Base-by-base conservation (phyloP, 768 basidiomycete species). In the Leccinum boreale region DNA sequence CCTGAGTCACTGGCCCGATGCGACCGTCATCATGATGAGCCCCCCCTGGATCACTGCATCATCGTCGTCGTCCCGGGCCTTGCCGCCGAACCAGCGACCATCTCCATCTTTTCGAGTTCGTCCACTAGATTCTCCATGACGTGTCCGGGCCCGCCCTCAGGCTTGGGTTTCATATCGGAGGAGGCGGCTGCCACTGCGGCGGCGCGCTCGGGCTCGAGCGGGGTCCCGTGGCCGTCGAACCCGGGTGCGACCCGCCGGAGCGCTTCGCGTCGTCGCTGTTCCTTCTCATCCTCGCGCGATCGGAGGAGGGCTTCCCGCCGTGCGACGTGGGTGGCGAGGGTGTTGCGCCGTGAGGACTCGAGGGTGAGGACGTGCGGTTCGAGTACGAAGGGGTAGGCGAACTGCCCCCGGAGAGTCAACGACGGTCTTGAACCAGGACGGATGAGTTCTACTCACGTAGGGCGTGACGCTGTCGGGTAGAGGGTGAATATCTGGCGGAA, bases 341-440 rank as follows among this genome's bases (percentile, higher is more conserved):
- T 86, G 4, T 78, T 74, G 49, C 86, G 79, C 2, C 92, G 86
- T 0, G 90, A 80, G 0, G 89, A 84, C 67, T 90, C 90, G 42
- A 92, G 74, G 2, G 85, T 82, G 53, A 95, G 72, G 62, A 93
- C 78, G 69, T 96, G 94, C 0, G 86, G 83, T 67, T 98, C 96
- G 52, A 98, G 82, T 3, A 94, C 89, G 78, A 93, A 98, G 2
- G 96, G 95, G 67, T 98, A 98, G 45, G 91, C 96, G 66, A 98
- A 97, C 95, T 98, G 69, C 5, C 45, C 26, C 26, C 3, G 35
- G 54, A n/a, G 44, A 45, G 21, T 46, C 47, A 47, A 24, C 3
- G 14, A 52, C 29, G 10, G 49, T 61, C 28, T 47, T 48, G 15
- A 11, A 19, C 12, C 17, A 29, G 11, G 26, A 12, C n/a, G 0